phyloP scores from a whole-genome alignment of 306 rosid genomes.

The Fagus crenata region DNA sequence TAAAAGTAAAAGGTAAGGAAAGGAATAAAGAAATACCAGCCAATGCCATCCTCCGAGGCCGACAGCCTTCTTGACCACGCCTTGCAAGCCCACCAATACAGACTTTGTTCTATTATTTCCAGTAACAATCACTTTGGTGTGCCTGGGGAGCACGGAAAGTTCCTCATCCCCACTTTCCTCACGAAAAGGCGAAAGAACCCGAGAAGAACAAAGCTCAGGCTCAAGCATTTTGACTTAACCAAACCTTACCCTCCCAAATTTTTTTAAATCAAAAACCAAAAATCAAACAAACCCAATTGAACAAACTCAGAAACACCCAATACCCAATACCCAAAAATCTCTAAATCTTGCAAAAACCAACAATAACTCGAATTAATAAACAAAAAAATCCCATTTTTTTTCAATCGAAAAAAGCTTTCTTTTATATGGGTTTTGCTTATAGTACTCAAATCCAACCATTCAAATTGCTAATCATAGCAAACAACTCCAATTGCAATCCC shows the following conservation, averaged over 20 bases:
- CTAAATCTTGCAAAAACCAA: neutral
- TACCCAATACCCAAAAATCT: slow-evolving; percentile 22
- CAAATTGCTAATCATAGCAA: neutral
- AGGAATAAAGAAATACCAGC: slow-evolving; percentile 53
- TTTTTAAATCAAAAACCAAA: neutral
- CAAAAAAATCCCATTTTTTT: slow-evolving; percentile 5
- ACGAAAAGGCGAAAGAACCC: slow-evolving; percentile 50
- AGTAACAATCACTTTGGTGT: slow-evolving; percentile 73
- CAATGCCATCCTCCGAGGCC: slow-evolving; percentile 85
- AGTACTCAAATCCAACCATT: neutral
- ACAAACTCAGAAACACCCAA: slow-evolving; percentile 3
- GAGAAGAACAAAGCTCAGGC: slow-evolving; percentile 53
- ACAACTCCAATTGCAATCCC: slow-evolving; percentile 18
- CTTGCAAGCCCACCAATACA: slow-evolving; percentile 72
- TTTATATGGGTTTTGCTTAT: neutral
- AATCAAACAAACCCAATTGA: neutral
- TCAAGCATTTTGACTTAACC: slow-evolving; percentile 43
- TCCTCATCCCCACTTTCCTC: slow-evolving; percentile 75
- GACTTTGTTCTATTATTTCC: slow-evolving; percentile 76
- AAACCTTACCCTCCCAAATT: neutral
- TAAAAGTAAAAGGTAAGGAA: neutral
- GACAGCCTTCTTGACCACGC: slow-evolving; percentile 78
- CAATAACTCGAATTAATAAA: neutral
- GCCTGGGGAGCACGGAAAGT: slow-evolving; percentile 71
- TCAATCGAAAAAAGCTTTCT: neutral